Evolutionary conservation across 2,329 filamentous ascomycete species (phyloP), one percentile per base, ranked within the genome.

Genomic region (Fusarium globosum): DNA sequence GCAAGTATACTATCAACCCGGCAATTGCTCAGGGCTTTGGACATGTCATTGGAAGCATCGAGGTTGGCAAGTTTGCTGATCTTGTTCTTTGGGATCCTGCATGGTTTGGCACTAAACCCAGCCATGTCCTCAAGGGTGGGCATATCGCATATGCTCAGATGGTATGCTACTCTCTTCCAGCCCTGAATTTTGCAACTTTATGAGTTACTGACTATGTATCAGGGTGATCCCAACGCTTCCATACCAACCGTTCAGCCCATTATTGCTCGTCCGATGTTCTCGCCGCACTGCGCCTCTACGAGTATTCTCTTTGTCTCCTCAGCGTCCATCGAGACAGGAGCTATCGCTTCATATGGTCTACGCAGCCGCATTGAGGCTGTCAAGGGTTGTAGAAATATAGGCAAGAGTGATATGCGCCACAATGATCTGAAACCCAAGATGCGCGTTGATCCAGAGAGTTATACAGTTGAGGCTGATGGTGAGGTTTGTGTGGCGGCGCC

Each of bases 1-100:
- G 92, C 85, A 98, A 98, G 85, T 98, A 98, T 82, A 98, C 96
- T 28, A 91, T 98, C 84, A 98, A 98, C 83, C 94, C 96, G 3
- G 94, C 96, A 16, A 87, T 98, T 70, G 91, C 95, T 1, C 96
- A 98, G 82, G 96, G 96, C 6, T 97, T 98, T 91, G 84, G 87
- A 1, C 96, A 98, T 80, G 78, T 97, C 6, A 89, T 98, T 71
- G 96, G 96, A 13, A 96, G 93, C 75, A 84, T 98, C 61, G 95
- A 98, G 84, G 89, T 94, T 1, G 95, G 95, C 57, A 98, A 97
- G 84, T 83, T 97, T 53, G 96, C 96, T 0, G 96, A 98, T 81
- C 81, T 98, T 53, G 94, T 97, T 2, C 79, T 98, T 12, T 98
- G 96, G 96, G 91, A 92, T 53, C 93, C 94, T 12, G 89, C 90